Conservation (phyloP, 2,329 filamentous ascomycete species). For the Ustilaginoidea virens region DNA sequence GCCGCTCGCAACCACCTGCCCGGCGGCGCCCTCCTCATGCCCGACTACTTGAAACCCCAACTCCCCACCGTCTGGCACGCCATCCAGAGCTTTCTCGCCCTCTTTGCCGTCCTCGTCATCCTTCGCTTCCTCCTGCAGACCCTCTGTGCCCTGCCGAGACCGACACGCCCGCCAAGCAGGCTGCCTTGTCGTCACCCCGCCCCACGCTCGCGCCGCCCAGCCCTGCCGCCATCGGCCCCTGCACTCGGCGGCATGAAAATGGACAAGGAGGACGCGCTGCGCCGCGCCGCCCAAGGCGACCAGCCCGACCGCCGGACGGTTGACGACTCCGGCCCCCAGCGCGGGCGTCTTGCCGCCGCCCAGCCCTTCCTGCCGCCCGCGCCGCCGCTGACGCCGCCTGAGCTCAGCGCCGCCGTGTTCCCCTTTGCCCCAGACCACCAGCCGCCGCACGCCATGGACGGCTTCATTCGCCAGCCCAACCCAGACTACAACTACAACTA, state of each 20-base stretch:
- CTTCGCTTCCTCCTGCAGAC: constrained; percentile 14
- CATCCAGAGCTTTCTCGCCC: constrained; percentile 14
- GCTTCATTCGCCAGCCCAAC: constrained; percentile 32
- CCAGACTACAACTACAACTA: constrained; percentile 32
- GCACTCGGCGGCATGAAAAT: too few relatives aligned
- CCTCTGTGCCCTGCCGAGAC: constrained; percentile 5
- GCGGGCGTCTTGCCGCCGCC: constrained; percentile 18
- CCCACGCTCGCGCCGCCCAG: neutral
- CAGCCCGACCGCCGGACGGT: neutral
- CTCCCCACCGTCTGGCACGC: constrained; percentile 14
- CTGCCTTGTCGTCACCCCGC: neutral
- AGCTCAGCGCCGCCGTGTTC: constrained; percentile 25
- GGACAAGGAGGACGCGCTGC: too few relatives aligned
- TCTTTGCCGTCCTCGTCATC: constrained; percentile 20
- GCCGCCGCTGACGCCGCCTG: constrained; percentile 33
- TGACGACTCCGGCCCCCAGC: neutral
- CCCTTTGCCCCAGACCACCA: constrained; percentile 23
- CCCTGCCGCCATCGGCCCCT: too few relatives aligned
- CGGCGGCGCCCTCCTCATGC: constrained; percentile 11
- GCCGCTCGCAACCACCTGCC: constrained; percentile 11
- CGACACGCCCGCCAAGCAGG: neutral
- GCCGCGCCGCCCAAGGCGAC: too few relatives aligned
- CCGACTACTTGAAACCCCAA: constrained; percentile 16
- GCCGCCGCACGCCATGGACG: constrained; percentile 15
- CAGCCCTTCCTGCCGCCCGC: too few relatives aligned